Evolutionary conservation across 352 stramenopile species (phyloP).

Genomic region (Thalassiosira mediterranea): DNA sequence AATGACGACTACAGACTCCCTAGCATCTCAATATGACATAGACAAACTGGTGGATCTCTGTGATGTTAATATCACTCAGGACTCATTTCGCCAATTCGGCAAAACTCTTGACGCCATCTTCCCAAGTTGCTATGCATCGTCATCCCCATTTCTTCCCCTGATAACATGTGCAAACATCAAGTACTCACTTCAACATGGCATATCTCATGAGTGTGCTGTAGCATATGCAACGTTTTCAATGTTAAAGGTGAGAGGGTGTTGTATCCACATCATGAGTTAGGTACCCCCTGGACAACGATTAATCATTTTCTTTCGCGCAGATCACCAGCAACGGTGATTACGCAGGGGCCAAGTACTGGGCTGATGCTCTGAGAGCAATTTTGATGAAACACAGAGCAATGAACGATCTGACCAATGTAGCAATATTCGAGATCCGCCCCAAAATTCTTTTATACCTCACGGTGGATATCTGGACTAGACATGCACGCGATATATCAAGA

Average conservation of each 20-base stretch:
- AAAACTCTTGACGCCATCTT: not conserved
- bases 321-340: slow-evolving; percentile 7
- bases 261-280: no score
- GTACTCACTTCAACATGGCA: slow-evolving; percentile 19
- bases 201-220: slow-evolving; percentile 4
- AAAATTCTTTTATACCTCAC: slow-evolving; percentile 10
- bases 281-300: no score
- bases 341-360: slow-evolving; percentile 1
- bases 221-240: slow-evolving; percentile 13
- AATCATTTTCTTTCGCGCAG: no score
- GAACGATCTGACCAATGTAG: not conserved
- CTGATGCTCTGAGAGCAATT: slow-evolving; percentile 9
- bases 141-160: slow-evolving; percentile 14
- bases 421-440: not conserved
- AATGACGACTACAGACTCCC: not conserved
- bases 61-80: not conserved
- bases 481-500: not conserved
- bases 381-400: slow-evolving; percentile 5
- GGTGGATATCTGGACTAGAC: slow-evolving; percentile 20
- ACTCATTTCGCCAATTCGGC: not conserved
- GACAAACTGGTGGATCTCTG: slow-evolving; percentile 15
- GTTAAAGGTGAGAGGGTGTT: no score
- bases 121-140: not conserved
- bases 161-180: slow-evolving; percentile 14
- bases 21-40: slow-evolving; percentile 22